Base-by-base conservation (phyloP, 148 eudicot genomes). In the Cornus florida region DNA sequence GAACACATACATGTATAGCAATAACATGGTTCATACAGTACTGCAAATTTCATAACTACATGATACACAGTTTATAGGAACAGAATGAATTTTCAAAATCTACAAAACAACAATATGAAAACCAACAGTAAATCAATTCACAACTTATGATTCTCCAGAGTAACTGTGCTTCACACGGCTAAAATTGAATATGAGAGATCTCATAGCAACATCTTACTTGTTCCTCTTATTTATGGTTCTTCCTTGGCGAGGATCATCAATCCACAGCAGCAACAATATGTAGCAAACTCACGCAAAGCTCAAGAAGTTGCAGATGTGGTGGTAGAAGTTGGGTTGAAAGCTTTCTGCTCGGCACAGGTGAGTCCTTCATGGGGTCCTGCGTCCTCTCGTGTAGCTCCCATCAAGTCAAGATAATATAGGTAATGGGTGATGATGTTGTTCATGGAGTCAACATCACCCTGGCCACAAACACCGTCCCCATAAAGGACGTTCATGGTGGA, bases 311-410 rank as follows among this genome's bases (percentile, higher is more conserved):
- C 83, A 17, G 92, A 78, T 23, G 91, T 82, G 13, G 77, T 59
- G 3, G 69, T 57, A 6, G 78, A 20, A 41, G 91, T 70, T 20
- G 98, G 98, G 72, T 92, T 94, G 68, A 92, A 96, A 10, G 91
- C 82, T 72, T 79, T 81, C 76, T 93, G 98, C 59, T 96, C 94
- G 3, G 87, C 95, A 80, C 99, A 94, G n/a, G 90, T 74, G 78
- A 96, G 94, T n/a, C 83, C 83, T 0, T 91, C 95, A 70, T 86
- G 83, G 10, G 89, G 60, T 20, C 99, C 99, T 3, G 92, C 97
- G 74, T 85, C 67, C 81, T 92, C 99, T 39, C 98, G 85, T 24
- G 94, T 92, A 32, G 94, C 88, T 76, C 99, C 99, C 94, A 96
- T 73, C 82, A 87, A 75, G 83, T 96, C 99, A n/a, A 86, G 89